A percentile compares a stretch with the other conserved stretches of the same genome.
These are phyloP conservation scores for Colletotrichum limetticola DNA, from an alignment of 2,329 filamentous ascomycete species.

Conservation along the genomic window DNA sequence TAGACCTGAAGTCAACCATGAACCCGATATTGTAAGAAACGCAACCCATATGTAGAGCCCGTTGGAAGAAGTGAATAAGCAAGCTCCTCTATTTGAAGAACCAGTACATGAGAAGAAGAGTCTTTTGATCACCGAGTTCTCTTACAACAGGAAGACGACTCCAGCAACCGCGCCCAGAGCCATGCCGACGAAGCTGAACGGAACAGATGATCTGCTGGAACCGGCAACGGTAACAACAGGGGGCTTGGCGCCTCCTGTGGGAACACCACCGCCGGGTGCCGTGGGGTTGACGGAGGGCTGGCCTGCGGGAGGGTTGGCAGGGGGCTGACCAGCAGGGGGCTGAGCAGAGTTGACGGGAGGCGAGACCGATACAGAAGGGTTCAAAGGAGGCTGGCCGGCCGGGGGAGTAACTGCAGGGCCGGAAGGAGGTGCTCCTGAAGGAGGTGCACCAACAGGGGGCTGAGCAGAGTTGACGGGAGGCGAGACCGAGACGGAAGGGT, in stretches of 20 bases:
- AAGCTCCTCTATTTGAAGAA: neutral
- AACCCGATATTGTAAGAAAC: neutral
- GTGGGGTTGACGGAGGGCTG: neutral
- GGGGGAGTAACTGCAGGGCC: neutral
- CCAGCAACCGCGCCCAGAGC: neutral
- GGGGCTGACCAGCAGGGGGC: neutral
- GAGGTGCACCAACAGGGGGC: neutral
- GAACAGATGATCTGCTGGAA: neutral
- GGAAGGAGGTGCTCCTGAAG: too few species aligned
- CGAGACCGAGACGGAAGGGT: too few species aligned
- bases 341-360: neutral
- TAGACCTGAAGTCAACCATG: neutral
- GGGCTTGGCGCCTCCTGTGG: neutral
- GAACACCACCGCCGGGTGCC: neutral
- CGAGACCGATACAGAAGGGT: neutral
- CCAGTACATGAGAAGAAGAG: neutral
- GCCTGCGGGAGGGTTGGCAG: neutral
- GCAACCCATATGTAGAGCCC: neutral
- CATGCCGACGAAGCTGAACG: neutral
- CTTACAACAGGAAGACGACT: neutral
- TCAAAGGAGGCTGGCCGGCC: neutral
- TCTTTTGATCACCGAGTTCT: neutral
- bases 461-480: too few species aligned
- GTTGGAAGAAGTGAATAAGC: neutral
- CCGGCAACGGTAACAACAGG: neutral